Evolutionary conservation across 176 grass and related monocot species (phyloP), one percentile per base, ranked within the genome.

Genomic region (Oryza australiensis): DNA sequence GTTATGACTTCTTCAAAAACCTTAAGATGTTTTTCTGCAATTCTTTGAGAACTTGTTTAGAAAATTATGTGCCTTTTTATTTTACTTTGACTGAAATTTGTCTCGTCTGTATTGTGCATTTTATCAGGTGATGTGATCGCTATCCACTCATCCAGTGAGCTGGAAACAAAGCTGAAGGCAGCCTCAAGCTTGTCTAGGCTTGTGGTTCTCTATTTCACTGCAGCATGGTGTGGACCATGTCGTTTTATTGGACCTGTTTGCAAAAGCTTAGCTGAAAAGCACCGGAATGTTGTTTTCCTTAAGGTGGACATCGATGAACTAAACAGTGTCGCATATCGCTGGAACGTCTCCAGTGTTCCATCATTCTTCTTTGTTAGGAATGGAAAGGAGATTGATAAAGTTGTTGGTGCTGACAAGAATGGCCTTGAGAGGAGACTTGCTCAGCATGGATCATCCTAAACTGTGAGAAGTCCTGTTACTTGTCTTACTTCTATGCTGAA

Each of bases 251-350:
- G 86, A 29, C 92, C 89, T 32, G 57, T 94, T 64, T 94, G 80
- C 76, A 88, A 87, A 73, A 85, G 68, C 74, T 81, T 94, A 64
- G 89, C 92, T 23, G 82, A 91, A 64, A 89, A 87, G 35, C 80
- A 94, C 77, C 68, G 33, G 12, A 76, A 89, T n/a, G 37, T 91
- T 0, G 81, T 87, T 38, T 94, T 94, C 68, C 66, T 94, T 35
- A 94, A 94, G 81, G 68, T 89, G 23, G 92, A 91, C 33, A 91
- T 94, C 13, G 86, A 94, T 73, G 83, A 94, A 84, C 76, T 83
- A 27, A 51, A 80, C 0, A 76, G 55, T 73, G 86, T 72, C 26
- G 89, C 92, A 40, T 74, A 87, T 72, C 67, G 59, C 74, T 91
- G 92, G 92, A 87, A 94, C 20, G 80, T 94, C 30, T 53, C 66